Conservation (phyloP, 768 basidiomycete genomes). For the Zangia roseola region DNA sequence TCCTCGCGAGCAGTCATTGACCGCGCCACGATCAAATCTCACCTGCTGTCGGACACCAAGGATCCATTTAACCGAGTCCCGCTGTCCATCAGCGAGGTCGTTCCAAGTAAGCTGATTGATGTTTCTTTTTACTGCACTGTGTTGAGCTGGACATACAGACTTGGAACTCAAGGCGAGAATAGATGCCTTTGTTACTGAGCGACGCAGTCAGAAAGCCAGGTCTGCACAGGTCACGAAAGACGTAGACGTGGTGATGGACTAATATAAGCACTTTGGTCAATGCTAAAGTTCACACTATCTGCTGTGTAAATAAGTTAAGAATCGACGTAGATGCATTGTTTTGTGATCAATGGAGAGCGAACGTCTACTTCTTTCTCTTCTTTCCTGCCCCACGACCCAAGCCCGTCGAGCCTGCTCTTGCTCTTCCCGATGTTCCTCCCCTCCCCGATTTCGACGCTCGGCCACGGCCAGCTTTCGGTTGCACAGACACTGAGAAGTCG, state of each 20-base stretch:
- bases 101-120: constrained; percentile 57
- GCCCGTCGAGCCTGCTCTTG: constrained; percentile 22
- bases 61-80: constrained; percentile 97
- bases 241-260: constrained; percentile 31
- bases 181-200: constrained; percentile 63
- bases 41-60: constrained; percentile 83
- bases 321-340: too few relatives aligned
- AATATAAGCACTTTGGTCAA: background rate
- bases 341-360: background rate
- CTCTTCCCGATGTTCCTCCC: constrained; percentile 26
- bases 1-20: constrained; percentile 80
- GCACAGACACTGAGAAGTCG: constrained; percentile 15
- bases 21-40: constrained; percentile 91
- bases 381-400: constrained; percentile 27
- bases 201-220: constrained; percentile 39
- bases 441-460: constrained; percentile 26
- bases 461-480: constrained; percentile 24
- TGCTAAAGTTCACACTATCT: constrained; percentile 1
- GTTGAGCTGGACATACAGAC: constrained; percentile 40
- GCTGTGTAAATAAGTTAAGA: constrained; percentile 2
- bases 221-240: constrained; percentile 23
- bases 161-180: constrained; percentile 73
- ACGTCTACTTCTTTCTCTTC: constrained; percentile 33
- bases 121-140: background rate
- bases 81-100: constrained; percentile 73